Conservation (phyloP, 164 flowering plant species). For the Macadamia tetraphylla region DNA sequence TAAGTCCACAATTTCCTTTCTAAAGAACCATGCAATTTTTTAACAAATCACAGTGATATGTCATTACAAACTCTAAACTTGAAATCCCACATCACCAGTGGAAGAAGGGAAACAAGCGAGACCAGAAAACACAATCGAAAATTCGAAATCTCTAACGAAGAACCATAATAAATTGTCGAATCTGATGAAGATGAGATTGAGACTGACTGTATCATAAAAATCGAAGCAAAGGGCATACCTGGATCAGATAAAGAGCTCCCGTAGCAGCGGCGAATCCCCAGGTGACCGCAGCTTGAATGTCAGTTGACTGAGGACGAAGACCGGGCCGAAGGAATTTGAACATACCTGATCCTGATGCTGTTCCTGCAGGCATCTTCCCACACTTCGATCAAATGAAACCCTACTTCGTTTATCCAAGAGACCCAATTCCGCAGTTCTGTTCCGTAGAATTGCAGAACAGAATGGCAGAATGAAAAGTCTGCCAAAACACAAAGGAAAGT, state of each 20-base stretch:
- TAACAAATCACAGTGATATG: too few species aligned
- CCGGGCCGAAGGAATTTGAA: constrained; percentile 45
- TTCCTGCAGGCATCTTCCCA: constrained; percentile 15
- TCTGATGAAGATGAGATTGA: background rate
- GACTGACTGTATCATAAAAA: background rate
- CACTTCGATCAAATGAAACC: background rate
- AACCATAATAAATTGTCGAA: background rate
- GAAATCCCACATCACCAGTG: too few species aligned
- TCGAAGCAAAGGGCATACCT: constrained; percentile 33
- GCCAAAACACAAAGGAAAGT: too few species aligned
- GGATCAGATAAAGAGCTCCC: constrained; percentile 62
- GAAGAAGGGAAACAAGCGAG: too few species aligned
- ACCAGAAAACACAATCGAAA: too few species aligned
- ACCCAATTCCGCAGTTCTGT: background rate
- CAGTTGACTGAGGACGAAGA: constrained; percentile 46
- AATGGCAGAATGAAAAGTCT: too few species aligned
- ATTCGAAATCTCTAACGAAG: too few species aligned
- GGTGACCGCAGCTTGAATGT: constrained; percentile 60
- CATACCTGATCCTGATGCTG: constrained; percentile 35
- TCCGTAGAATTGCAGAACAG: too few species aligned
- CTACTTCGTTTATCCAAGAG: background rate
- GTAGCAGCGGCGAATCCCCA: constrained; percentile 87
- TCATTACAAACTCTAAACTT: too few species aligned
- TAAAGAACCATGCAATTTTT: too few species aligned
- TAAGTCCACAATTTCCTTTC: too few species aligned